Conservation (phyloP, 2,329 filamentous ascomycete species). For the Daldinia sp. region DNA sequence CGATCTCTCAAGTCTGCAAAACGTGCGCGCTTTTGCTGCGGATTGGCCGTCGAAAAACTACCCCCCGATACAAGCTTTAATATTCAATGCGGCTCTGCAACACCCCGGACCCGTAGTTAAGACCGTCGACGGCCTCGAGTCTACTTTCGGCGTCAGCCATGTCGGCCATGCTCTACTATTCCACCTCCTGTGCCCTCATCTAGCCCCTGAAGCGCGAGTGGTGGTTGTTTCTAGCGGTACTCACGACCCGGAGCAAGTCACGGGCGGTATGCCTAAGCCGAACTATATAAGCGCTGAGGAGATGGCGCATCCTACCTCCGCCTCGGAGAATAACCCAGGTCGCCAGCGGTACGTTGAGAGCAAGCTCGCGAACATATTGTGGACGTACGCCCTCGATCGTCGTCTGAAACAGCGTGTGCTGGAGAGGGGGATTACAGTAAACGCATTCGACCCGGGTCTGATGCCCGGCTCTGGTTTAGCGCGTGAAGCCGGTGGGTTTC, state of each 20-base stretch:
- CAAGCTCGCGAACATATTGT: conserved; percentile 59
- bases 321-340: conserved; percentile 43
- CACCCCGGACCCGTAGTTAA: conserved; percentile 43
- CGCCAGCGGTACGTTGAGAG: conserved; percentile 53
- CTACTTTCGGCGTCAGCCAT: conserved; percentile 59
- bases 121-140: conserved; percentile 55
- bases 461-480: background rate
- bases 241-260: conserved; percentile 56
- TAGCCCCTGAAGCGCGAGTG: conserved; percentile 49
- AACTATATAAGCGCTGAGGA: conserved; percentile 55
- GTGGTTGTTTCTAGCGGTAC: conserved; percentile 55
- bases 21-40: background rate
- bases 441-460: conserved; percentile 54
- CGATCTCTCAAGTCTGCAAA: background rate
- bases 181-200: conserved; percentile 52
- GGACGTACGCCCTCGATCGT: conserved; percentile 54
- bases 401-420: conserved; percentile 43
- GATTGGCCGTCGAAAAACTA: background rate
- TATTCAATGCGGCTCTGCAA: background rate
- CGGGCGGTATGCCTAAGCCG: conserved; percentile 53
- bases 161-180: conserved; percentile 61
- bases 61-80: background rate
- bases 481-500: background rate
- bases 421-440: conserved; percentile 49
- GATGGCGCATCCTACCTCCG: conserved; percentile 51